Base-by-base conservation (phyloP, 495 filamentous ascomycete species). In the Beverwykella pulmonaria region DNA sequence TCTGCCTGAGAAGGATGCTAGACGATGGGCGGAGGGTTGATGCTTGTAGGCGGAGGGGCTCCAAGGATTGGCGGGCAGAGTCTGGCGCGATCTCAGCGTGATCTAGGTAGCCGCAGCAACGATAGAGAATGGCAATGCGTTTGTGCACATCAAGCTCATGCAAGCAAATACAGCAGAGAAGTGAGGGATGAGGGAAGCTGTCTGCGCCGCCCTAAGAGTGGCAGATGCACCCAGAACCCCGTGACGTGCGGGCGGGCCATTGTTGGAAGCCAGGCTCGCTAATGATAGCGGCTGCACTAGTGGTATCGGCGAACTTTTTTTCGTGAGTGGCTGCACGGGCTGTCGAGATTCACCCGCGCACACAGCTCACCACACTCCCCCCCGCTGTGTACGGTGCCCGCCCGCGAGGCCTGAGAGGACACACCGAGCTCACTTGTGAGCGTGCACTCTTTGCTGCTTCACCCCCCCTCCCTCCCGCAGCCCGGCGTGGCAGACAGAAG, bases 181-280 rank as follows among this genome's bases (percentile, higher is more conserved):
- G 53, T 56, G 41, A 25, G 32, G 27, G 34, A 19, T 29, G 44
- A 49, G 44, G 49, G 30, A 41, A 29, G 39, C 39, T 23, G 32
- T 23, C 52, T 39, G 62, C 48, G 62, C 53, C 62, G 54, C 44
- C 22, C 62, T 59, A 53, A 46, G 46, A 53, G 19, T 32, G 53
- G 52, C 53, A 64, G 50, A 12, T 12, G 23, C 27, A 19, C 20
- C 15, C 12, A 5, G 23, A 22, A 23, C 53, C 49, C n/a, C 55
- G 44, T 58, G 44, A 59, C 53, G n/a, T 50, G 36, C 22, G 20
- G 23, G 26, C 47, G 23, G 29, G 26, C 32, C 53, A 29, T 39
- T 41, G 5, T 49, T 12, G 26, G 27, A 27, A 9, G 32, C 5
- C 32, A 34, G 39, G 25, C 29, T 55, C 52, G 52, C 52, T 55